These are phyloP conservation scores for Russula olivacea DNA, from an alignment of 768 basidiomycete genomes.

Conservation along the genomic window DNA sequence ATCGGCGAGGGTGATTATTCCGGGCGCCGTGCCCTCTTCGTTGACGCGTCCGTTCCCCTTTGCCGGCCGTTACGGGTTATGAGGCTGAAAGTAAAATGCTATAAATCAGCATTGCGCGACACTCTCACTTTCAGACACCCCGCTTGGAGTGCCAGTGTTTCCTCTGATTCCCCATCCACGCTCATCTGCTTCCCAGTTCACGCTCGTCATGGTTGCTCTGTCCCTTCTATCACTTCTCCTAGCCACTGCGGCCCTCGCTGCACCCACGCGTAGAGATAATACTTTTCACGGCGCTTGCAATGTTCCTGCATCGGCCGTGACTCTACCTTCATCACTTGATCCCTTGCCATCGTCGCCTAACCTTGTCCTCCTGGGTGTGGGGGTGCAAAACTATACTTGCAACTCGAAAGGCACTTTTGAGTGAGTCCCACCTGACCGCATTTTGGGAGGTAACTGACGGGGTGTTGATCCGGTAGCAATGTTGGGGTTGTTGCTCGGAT, in stretches of 20 bases:
- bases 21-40: too few species aligned
- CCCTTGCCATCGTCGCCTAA: neutral
- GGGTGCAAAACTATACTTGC: constrained; percentile 15
- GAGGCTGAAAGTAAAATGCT: too few species aligned
- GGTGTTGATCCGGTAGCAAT: neutral
- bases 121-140: too few species aligned
- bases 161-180: too few species aligned
- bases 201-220: neutral
- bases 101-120: neutral
- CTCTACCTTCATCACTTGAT: neutral
- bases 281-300: neutral
- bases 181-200: too few species aligned
- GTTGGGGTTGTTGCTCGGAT: constrained; percentile 17
- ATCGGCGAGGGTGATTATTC: too few species aligned
- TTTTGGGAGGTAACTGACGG: neutral
- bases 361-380: constrained; percentile 1
- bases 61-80: too few species aligned
- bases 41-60: too few species aligned
- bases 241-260: neutral
- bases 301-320: neutral
- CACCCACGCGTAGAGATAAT: neutral
- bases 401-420: neutral
- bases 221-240: constrained; percentile 2
- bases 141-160: too few species aligned
- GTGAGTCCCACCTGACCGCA: neutral